Evolutionary conservation across 116 monocot genomes (phyloP), one percentile per base, ranked within the genome.

Genomic region (Posidonia oceanica): DNA sequence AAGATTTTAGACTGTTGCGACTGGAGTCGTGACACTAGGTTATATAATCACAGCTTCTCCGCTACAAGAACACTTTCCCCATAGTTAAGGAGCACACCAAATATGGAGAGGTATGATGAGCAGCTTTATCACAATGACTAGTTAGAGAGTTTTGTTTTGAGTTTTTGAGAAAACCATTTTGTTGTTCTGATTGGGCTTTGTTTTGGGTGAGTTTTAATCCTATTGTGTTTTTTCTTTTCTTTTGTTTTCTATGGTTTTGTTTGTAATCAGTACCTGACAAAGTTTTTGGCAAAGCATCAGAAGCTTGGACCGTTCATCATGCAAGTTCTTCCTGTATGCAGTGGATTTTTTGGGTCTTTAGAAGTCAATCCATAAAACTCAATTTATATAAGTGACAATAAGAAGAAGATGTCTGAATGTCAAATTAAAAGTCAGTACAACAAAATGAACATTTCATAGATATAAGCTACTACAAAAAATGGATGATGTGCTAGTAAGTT

Each of bases 261-360:
- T 73, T 39, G 37, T 76, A 91, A 92, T 85, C 89, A 91, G 77
- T 96, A 96, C 82, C 83, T 96, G 87, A 76, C 87, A 71, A 89
- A 89, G 79, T 77, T 96, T 75, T 69, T 96, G 69, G 79, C 81
- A 68, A 92, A 96, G 83, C 88, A 89, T 75, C 92, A 96, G 72
- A 96, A 96, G 81, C 83, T 96, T 70, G 89, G 91, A 29, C 91
- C 29, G 29, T 0, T 91, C 42, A 91, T 96, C 80, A 75, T 91
- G 83, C 86, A 91, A 81, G 87, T 96, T 66, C 87, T 96, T 68
- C 96, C 96, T 23, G 80, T 96, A 76, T 96, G 96, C 74, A 89
- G 81, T 76, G 70, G 83, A 36, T 68, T 75, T 96, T 29, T 29
- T 29, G 29, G 29, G 29, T 29, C 29, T 29, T 1, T 29, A 29